A percentile compares a stretch with the other conserved stretches of the same genome.
These are phyloP conservation scores for Kwoniella sp. DNA, from an alignment of 768 basidiomycete species.

Conservation along the genomic window DNA sequence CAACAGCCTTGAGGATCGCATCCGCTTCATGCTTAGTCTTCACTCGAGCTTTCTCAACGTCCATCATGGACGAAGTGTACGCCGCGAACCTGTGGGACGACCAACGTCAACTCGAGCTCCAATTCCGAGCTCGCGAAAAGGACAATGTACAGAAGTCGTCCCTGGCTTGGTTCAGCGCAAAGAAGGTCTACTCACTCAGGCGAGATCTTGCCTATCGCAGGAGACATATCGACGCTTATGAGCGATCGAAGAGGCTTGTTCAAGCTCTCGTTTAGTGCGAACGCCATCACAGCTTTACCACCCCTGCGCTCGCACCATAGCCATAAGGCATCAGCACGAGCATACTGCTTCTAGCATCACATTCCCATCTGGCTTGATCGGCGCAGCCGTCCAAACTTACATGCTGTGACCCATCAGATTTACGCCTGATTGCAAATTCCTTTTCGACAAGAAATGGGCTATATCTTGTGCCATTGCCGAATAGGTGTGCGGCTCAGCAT, in stretches of 20 bases:
- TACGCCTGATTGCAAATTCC: slow-evolving; percentile 61
- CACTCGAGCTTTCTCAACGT: slow-evolving; percentile 66
- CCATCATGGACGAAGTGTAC: slow-evolving; percentile 73
- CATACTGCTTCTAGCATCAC: too few relatives aligned
- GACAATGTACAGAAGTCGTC: neutral
- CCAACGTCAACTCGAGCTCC: too few relatives aligned
- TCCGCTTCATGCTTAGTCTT: slow-evolving; percentile 71
- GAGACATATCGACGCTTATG: slow-evolving; percentile 81
- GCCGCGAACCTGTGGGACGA: slow-evolving; percentile 58
- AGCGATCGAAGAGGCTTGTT: slow-evolving; percentile 46
- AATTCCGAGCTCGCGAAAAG: too few relatives aligned
- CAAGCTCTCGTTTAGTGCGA: slow-evolving; percentile 50
- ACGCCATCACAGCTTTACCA: slow-evolving; percentile 62
- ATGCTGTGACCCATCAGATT: slow-evolving; percentile 87
- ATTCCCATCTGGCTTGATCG: too few relatives aligned
- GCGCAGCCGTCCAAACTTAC: too few relatives aligned
- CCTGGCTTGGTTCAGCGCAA: neutral
- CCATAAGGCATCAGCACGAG: slow-evolving; percentile 5
- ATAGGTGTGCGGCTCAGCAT: slow-evolving; percentile 73
- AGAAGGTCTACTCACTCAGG: slow-evolving; percentile 58
- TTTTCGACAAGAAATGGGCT: slow-evolving; percentile 65
- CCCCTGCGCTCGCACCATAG: slow-evolving; percentile 62
- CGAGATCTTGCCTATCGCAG: slow-evolving; percentile 63
- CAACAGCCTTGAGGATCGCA: slow-evolving; percentile 64
- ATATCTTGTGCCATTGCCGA: slow-evolving; percentile 78